Base-by-base conservation (phyloP, 2,329 filamentous ascomycete species). In the Curvularia hawaiiensis region DNA sequence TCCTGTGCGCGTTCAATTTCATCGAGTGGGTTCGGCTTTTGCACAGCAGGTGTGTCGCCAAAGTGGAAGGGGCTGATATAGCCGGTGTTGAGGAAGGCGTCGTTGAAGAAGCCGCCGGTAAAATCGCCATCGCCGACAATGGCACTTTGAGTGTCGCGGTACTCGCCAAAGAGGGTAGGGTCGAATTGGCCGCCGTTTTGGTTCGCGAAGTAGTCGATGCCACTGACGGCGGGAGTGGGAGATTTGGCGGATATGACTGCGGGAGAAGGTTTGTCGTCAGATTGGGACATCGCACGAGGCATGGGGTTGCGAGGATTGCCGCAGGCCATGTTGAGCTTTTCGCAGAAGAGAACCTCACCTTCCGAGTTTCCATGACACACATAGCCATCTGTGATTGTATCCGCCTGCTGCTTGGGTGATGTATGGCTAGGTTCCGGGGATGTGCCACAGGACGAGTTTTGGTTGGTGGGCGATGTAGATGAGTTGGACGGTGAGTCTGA, bases 161-260 rank as follows among this genome's bases (percentile, higher is more conserved):
- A 98, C 67, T 92, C 91, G 52, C 90, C 91, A 75, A 97, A 98
- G 4, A 98, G 82, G 54, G 95, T 88, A 0, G 95, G 94, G 61
- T 98, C 93, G 69, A 98, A 97, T 62, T 90, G 87, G 54, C 91
- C 91, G 56, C 89, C 88, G 68, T 92, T 94, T 73, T 96, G 90
- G 67, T 89, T 88, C 39, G 88, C 84, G 49, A 95, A 81, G 85
- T 89, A 93, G 73, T 91, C 88, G 67, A 92, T 82, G 65, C 85
- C 85, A 52, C 85, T 78, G 50, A 77, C 73, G 44, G 57, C 59
- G 54, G 69, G 58, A 40, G 65, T 64, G 55, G 72, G 68, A 11
- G 71, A 66, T 56, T 74, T 74, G 59, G 67, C 64, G 63, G 60
- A 57, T 66, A 65, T 64, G 68, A 70, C 74, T 75, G 73, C 70